Conservation (phyloP, 441 rosid species). For the Aquilaria agallochum region DNA sequence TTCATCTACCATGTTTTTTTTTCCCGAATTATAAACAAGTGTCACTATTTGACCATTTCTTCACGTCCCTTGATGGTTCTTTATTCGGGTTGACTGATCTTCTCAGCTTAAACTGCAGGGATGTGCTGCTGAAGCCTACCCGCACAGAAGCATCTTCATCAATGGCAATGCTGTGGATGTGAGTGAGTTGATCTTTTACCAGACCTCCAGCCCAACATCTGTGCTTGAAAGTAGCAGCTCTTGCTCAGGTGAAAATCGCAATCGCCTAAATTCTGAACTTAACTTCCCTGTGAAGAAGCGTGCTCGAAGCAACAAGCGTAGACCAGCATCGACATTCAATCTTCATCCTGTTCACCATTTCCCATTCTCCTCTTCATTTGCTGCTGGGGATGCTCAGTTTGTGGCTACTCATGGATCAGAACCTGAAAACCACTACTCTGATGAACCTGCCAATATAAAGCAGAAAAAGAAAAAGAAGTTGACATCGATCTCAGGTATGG, state of each 20-base stretch:
- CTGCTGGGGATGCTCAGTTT: constrained; percentile 17
- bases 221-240: constrained; percentile 74
- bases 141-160: constrained; percentile 20
- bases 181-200: constrained; percentile 40
- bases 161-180: constrained; percentile 24
- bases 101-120: constrained; percentile 36
- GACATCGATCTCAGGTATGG: constrained; percentile 25
- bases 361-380: constrained; percentile 14
- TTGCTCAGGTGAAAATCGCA: constrained; percentile 48
- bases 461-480: constrained; percentile 38
- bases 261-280: constrained; percentile 22
- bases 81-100: constrained; percentile 19
- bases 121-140: constrained; percentile 33
- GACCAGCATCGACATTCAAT: constrained; percentile 33
- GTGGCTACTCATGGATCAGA: constrained; percentile 27
- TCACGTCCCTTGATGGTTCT: background rate
- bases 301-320: constrained; percentile 65
- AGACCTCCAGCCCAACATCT: constrained; percentile 69
- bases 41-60: background rate
- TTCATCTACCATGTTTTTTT: background rate
- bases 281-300: constrained; percentile 70
- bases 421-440: constrained; percentile 25
- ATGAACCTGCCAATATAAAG: constrained; percentile 37
- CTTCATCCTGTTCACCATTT: constrained; percentile 27
- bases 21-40: background rate